Base-by-base conservation (phyloP, 2,329 filamentous ascomycete species). In the Botryotinia convoluta region DNA sequence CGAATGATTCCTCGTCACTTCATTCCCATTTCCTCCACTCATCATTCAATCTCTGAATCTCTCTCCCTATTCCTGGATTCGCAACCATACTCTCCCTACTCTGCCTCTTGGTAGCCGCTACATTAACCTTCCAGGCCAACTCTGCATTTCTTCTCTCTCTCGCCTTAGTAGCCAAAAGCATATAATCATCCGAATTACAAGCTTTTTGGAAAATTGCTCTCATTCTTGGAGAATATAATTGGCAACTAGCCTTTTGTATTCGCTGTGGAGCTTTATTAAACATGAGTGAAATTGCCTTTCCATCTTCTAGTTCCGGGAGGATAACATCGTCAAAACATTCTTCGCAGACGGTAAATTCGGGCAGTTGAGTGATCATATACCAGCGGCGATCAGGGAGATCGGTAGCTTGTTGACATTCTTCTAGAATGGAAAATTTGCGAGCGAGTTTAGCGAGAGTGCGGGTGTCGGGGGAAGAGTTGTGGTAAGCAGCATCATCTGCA, bases 281-380 rank as follows among this genome's bases (percentile, higher is more conserved):
- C 76, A 91, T 88, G 29, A 87, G 83, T 16, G 92, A 90, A 37
- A 95, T 84, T 0, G 87, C 83, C 59, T 83, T 83, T 57, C 86
- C 82, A 5, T 86, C 84, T 44, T 86, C 84, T 2, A 91, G 83
- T 69, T 89, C 84, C 0, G 94, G 94, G 82, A 88, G 89, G n/a
- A 97, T 89, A 0, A 93, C 88, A 35, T 93, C 90, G 26, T 93
- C 88, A 80, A 92, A 97, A 81, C 95, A 98, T 81, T 95, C 93
- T 76, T 92, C 90, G 82, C 95, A 98, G 6, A 97, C 91, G 0
- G 92, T 94, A 78, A 97, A 89, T 65, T 94, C 88, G 0, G 92
- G 93, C 0, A 97, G 84, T 22, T 88, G 85, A 0, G 92, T 89
- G 81, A 97, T 93, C 72, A 88, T 90, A 81, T 97, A 91, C 95